Percentiles rank a stretch among this genome's conserved stretches.
phyloP scores from a whole-genome alignment of 257 asterid genomes.

The Solanum clarkiae region DNA sequence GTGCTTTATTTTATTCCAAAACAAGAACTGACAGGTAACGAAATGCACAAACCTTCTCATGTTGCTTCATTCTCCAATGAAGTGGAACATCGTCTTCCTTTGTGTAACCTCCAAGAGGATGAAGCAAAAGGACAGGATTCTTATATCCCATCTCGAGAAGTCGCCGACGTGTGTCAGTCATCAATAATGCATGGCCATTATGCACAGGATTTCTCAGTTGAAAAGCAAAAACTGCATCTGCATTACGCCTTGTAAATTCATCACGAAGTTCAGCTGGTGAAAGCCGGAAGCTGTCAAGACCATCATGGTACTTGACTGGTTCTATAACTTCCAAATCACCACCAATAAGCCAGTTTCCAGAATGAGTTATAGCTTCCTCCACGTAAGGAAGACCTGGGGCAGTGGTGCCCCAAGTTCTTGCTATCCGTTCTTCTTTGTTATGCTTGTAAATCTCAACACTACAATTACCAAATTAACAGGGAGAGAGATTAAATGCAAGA shows the following conservation, averaged over 20 bases:
- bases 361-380: constrained; percentile 43
- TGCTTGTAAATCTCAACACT: constrained; percentile 89
- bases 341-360: constrained; percentile 90
- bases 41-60: constrained; percentile 56
- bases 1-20: not conserved
- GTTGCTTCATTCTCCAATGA: constrained; percentile 86
- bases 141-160: constrained; percentile 85
- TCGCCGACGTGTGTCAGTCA: constrained; percentile 83
- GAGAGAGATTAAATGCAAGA: not conserved
- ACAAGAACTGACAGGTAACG: not conserved
- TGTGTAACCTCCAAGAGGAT: constrained; percentile 85
- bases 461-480: constrained; percentile 1
- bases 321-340: constrained; percentile 76
- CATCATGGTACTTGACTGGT: constrained; percentile 59
- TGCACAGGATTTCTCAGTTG: constrained; percentile 95
- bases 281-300: constrained; percentile 70
- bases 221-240: constrained; percentile 94
- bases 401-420: constrained; percentile 94
- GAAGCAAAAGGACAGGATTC: constrained; percentile 74
- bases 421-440: constrained; percentile 86
- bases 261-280: constrained; percentile 71
- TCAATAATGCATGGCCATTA: constrained; percentile 84
- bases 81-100: constrained; percentile 94
- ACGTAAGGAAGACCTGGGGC: constrained; percentile 79
- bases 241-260: constrained; percentile 65